A percentile compares a stretch with the other conserved stretches of the same genome.
phyloP scores from a whole-genome alignment of 352 stramenopile species.

The Phytopythium mirpurense region DNA sequence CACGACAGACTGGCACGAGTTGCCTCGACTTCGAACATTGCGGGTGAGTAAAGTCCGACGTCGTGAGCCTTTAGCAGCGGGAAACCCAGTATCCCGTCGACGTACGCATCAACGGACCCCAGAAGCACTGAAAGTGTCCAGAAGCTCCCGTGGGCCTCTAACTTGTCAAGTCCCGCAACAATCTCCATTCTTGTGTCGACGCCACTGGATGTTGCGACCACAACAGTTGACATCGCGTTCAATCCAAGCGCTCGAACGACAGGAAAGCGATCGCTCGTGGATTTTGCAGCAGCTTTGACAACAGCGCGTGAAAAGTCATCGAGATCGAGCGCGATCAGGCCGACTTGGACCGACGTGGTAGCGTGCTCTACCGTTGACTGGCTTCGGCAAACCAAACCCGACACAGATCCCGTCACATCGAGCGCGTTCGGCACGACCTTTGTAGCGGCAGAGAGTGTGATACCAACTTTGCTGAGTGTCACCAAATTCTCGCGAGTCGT shows the following conservation, averaged over 20 bases:
- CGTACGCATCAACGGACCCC: slow-evolving; percentile 6
- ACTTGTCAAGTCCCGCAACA: neutral
- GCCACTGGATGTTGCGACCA: neutral
- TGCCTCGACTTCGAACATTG: slow-evolving; percentile 28
- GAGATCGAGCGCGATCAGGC: slow-evolving; percentile 2
- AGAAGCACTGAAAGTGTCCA: slow-evolving; percentile 8
- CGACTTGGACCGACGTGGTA: slow-evolving; percentile 15
- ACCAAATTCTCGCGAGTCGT: neutral
- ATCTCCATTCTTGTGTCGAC: neutral
- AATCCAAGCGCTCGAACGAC: neutral
- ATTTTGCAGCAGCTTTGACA: neutral
- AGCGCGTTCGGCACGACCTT: neutral
- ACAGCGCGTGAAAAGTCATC: neutral
- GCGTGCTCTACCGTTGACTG: slow-evolving; percentile 8
- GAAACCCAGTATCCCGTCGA: neutral
- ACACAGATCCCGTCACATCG: slow-evolving; percentile 2
- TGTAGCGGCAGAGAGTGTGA: neutral
- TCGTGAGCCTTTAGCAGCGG: neutral
- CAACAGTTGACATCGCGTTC: too few relatives aligned
- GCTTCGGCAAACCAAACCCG: slow-evolving; percentile 16
- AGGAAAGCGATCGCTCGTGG: neutral
- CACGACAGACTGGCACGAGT: slow-evolving; percentile 14
- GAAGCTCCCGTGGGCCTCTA: slow-evolving; percentile 6
- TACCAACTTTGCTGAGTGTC: neutral
- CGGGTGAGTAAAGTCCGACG: neutral